phyloP scores from a whole-genome alignment of 202 grass and related monocot genomes.

The Miscanthus sacchariflorus region DNA sequence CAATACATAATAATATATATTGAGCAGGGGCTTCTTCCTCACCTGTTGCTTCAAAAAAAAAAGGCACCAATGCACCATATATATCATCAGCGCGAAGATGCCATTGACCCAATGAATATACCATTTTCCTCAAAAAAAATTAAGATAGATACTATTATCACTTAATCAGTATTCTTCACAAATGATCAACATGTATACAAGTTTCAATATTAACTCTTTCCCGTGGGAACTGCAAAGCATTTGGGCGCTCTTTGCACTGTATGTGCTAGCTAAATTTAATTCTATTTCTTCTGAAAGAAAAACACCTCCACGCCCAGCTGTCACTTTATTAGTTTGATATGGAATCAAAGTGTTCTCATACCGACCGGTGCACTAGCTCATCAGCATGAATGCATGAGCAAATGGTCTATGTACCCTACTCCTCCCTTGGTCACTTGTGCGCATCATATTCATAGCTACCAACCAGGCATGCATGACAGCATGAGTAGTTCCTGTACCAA shows the following conservation, averaged over 20 bases:
- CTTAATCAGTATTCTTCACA: slow-evolving; percentile 19
- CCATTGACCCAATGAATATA: not conserved
- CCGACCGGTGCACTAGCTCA: slow-evolving; percentile 45
- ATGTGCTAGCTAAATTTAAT: not conserved
- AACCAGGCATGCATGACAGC: slow-evolving; percentile 37
- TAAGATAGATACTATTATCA: not conserved
- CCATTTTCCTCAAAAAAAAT: not conserved
- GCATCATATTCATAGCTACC: slow-evolving; percentile 32
- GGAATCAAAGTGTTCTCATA: slow-evolving; percentile 41
- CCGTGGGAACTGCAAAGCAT: not conserved
- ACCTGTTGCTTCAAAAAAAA: not conserved
- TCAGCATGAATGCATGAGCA: slow-evolving; percentile 52
- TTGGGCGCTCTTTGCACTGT: not conserved
- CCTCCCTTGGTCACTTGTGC: slow-evolving; percentile 11
- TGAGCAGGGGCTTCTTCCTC: not conserved
- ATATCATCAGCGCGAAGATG: not conserved
- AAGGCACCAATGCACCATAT: not conserved
- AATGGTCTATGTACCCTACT: slow-evolving; percentile 47
- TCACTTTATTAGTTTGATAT: slow-evolving; percentile 41
- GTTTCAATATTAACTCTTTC: not conserved
- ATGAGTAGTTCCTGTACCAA: slow-evolving; percentile 9
- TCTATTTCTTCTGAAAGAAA: not conserved
- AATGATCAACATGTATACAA: not conserved
- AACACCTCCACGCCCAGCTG: not conserved
- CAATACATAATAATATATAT: not conserved